These are phyloP conservation scores for Favolaschia claudopus DNA, from an alignment of 768 basidiomycete genomes.

Conservation along the genomic window DNA sequence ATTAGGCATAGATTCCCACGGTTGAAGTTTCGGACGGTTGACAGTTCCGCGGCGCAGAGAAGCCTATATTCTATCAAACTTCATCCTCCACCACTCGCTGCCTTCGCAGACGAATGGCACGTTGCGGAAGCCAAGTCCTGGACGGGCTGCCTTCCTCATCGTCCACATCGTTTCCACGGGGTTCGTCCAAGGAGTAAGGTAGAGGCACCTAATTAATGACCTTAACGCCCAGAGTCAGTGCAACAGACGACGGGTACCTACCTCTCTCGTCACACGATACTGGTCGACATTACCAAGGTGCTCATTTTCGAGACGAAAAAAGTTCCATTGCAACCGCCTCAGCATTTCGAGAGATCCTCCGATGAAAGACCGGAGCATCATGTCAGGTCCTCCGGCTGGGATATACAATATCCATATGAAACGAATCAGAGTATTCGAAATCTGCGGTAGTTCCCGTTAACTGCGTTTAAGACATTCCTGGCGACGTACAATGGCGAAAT, in stretches of 20 bases:
- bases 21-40: too few relatives aligned
- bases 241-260: slow-evolving; percentile 32
- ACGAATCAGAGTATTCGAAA: slow-evolving; percentile 76
- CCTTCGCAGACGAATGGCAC: slow-evolving; percentile 17
- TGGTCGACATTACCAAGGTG: slow-evolving; percentile 96
- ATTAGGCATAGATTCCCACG: too few relatives aligned
- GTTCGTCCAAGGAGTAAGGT: slow-evolving; percentile 19
- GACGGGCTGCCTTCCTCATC: slow-evolving; percentile 9
- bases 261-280: slow-evolving; percentile 88
- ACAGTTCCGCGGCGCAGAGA: too few relatives aligned
- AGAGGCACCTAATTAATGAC: slow-evolving; percentile 8
- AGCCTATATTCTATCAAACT: slow-evolving; percentile 9
- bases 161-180: slow-evolving; percentile 15
- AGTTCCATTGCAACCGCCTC: slow-evolving; percentile 91
- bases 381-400: slow-evolving; percentile 54
- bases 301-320: slow-evolving; percentile 90
- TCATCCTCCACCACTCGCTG: slow-evolving; percentile 10
- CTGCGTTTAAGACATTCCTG: background rate
- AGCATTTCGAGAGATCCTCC: slow-evolving; percentile 77
- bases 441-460: slow-evolving; percentile 42
- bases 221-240: background rate
- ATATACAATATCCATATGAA: slow-evolving; percentile 89
- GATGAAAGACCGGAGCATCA: slow-evolving; percentile 69
- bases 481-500: slow-evolving; percentile 72
- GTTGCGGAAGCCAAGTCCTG: slow-evolving; percentile 10